Evolutionary conservation across 2,329 filamentous ascomycete species (phyloP).

Genomic region (Phyllosticta citriasiana): DNA sequence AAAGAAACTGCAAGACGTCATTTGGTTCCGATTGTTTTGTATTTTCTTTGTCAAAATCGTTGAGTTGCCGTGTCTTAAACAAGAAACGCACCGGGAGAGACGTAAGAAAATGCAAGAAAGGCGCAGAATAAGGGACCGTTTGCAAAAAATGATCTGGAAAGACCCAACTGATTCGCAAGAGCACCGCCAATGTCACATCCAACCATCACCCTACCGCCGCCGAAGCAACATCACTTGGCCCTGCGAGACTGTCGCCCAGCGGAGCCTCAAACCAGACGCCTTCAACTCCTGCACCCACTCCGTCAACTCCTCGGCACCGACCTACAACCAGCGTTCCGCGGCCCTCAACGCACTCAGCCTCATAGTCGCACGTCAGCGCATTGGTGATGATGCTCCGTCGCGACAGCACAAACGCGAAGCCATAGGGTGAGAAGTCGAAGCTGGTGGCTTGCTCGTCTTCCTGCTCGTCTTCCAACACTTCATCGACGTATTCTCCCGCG

Average conservation of each 20-base stretch:
- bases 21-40: too few relatives aligned
- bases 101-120: background rate
- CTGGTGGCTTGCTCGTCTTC: background rate
- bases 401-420: background rate
- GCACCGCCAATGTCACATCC: background rate
- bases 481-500: background rate
- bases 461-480: background rate
- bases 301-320: background rate
- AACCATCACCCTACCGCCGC: background rate
- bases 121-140: background rate
- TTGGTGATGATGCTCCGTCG: background rate
- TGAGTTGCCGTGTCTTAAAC: too few relatives aligned
- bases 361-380: background rate
- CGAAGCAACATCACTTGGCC: background rate
- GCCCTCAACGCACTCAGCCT: background rate
- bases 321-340: background rate
- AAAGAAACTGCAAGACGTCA: too few relatives aligned
- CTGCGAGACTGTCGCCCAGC: background rate
- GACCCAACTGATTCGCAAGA: background rate
- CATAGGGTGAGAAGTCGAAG: background rate
- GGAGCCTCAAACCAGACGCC: background rate
- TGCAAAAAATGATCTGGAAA: background rate
- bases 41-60: too few relatives aligned
- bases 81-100: background rate
- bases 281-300: background rate